A percentile compares a stretch with the other conserved stretches of the same genome.
phyloP scores from a whole-genome alignment of 2,329 filamentous ascomycete species.

The Diaporthe vaccinii region DNA sequence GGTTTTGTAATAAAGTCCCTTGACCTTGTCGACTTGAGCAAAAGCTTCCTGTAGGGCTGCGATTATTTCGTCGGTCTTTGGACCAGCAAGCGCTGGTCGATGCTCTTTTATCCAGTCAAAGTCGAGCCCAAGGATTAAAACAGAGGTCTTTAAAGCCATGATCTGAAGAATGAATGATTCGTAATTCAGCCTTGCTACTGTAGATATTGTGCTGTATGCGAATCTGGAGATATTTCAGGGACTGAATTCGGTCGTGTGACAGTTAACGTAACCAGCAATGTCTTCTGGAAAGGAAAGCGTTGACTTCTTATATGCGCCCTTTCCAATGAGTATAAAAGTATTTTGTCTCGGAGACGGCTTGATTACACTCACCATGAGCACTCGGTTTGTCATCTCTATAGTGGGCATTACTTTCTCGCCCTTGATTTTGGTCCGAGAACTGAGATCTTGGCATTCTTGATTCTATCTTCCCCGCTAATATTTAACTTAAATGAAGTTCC shows the following conservation, averaged over 20 bases:
- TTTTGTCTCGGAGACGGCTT: neutral
- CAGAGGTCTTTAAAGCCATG: neutral
- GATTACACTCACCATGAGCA: too few species aligned
- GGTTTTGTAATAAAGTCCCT: neutral
- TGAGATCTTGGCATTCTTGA: neutral
- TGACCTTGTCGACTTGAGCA: neutral
- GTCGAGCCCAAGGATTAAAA: neutral
- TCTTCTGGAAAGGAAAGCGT: neutral
- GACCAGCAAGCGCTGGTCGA: neutral
- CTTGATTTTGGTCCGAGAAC: neutral
- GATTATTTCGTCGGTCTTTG: neutral
- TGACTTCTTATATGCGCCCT: neutral
- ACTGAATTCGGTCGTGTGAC: neutral
- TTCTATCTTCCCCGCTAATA: neutral
- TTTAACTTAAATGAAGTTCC: neutral
- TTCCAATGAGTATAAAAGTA: too few species aligned
- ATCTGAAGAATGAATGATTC: rapidly evolving
- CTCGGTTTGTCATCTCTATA: neutral
- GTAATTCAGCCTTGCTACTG: neutral
- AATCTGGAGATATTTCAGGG: neutral
- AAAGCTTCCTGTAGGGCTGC: neutral
- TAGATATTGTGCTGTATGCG: neutral
- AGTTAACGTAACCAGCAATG: rapidly evolving
- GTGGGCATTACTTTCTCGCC: neutral
- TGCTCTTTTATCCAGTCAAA: neutral